phyloP scores from a whole-genome alignment of 2,329 filamentous ascomycete genomes.

The Diaporthe batatas region DNA sequence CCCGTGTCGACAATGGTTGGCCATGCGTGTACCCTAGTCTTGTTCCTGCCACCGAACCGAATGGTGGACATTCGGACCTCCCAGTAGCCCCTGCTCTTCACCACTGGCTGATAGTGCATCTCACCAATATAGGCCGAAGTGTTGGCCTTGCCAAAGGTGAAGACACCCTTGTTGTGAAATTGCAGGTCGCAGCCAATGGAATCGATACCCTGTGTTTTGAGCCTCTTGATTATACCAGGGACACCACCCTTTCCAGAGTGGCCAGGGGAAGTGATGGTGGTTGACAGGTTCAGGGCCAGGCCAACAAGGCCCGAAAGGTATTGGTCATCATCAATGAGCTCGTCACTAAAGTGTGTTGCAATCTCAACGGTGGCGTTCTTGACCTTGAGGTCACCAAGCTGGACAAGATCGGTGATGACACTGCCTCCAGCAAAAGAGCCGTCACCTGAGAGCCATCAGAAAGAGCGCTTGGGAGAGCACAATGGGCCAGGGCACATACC shows the following conservation, averaged over 20 bases:
- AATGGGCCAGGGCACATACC: slow-evolving; percentile 56
- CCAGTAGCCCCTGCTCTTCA: slow-evolving; percentile 65
- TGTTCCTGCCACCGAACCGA: slow-evolving; percentile 49
- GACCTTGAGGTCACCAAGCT: slow-evolving; percentile 60
- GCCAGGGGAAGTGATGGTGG: slow-evolving; percentile 58
- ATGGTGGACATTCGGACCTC: slow-evolving; percentile 53
- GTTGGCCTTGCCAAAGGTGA: slow-evolving; percentile 66
- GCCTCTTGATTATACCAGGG: slow-evolving; percentile 60
- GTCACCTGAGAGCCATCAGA: slow-evolving; percentile 53
- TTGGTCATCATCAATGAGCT: slow-evolving; percentile 56
- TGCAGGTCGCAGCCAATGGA: slow-evolving; percentile 65
- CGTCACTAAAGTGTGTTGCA: slow-evolving; percentile 57
- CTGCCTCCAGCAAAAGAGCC: slow-evolving; percentile 60
- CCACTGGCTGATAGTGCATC: slow-evolving; percentile 61
- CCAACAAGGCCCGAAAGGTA: slow-evolving; percentile 66
- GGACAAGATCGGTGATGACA: slow-evolving; percentile 65
- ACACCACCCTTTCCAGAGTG: slow-evolving; percentile 58
- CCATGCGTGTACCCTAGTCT: slow-evolving; percentile 57
- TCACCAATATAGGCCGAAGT: slow-evolving; percentile 53
- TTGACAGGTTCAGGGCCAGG: slow-evolving; percentile 61
- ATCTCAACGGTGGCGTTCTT: slow-evolving; percentile 63
- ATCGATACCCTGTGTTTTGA: slow-evolving; percentile 54
- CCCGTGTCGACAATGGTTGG: slow-evolving; percentile 76
- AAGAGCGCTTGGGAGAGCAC: neutral
- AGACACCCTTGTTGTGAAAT: slow-evolving; percentile 61